These are phyloP conservation scores for Cryptococcus depauperatus DNA, from an alignment of 1,284 basidiomycete species.

Conservation along the genomic window DNA sequence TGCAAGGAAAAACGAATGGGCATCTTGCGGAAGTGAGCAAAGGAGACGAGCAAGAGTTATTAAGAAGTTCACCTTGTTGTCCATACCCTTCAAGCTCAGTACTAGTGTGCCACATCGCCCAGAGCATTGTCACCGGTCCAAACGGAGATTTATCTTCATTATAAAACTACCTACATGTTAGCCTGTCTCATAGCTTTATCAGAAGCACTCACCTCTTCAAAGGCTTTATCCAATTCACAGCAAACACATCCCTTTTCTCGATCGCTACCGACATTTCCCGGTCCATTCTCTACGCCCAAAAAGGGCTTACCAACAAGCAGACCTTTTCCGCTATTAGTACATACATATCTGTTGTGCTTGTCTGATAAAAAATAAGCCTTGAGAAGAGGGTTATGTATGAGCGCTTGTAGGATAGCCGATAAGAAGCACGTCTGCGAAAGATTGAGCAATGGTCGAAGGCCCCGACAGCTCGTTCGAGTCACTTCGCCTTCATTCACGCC, in stretches of 20 bases:
- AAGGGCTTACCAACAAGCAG: conserved; percentile 29
- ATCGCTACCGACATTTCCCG: conserved; percentile 19
- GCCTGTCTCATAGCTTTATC: background rate
- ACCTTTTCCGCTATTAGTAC: conserved; percentile 27
- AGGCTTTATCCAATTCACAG: conserved; percentile 91
- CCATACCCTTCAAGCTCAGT: conserved; percentile 79
- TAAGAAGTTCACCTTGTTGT: conserved; percentile 60
- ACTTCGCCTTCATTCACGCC: conserved; percentile 14
- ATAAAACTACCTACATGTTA: conserved; percentile 53
- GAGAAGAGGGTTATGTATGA: conserved; percentile 84
- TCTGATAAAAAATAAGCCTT: conserved; percentile 86
- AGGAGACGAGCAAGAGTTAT: background rate
- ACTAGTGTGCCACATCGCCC: conserved; percentile 77
- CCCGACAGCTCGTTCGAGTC: conserved; percentile 38
- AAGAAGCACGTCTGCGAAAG: conserved; percentile 87
- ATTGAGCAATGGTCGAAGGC: conserved; percentile 78
- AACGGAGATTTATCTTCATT: conserved; percentile 61
- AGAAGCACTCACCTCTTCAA: conserved; percentile 58
- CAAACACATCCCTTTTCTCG: conserved; percentile 67
- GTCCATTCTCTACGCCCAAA: conserved; percentile 14
- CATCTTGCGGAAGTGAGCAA: conserved; percentile 20
- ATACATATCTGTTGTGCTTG: conserved; percentile 40
- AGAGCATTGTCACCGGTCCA: conserved; percentile 76
- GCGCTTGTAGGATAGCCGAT: conserved; percentile 85
- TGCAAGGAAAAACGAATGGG: conserved; percentile 61